A percentile compares a stretch with the other conserved stretches of the same genome.
phyloP scores from a whole-genome alignment of 1,284 basidiomycete species.

The Trametes polyzona region DNA sequence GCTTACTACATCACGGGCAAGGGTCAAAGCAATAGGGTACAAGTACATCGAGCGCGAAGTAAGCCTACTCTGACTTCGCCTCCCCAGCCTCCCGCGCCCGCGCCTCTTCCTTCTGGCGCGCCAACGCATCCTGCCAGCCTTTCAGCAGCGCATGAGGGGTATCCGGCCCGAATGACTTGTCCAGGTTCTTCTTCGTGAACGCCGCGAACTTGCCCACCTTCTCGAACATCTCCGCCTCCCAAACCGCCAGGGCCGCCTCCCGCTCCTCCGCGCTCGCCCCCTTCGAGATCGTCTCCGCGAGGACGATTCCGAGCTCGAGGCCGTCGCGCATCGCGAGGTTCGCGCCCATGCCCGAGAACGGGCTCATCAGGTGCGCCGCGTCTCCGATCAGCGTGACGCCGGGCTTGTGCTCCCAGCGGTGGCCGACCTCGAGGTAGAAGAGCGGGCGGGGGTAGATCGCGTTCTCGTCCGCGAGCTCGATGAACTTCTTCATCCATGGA shows the following conservation, averaged over 20 bases:
- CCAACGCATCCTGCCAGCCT: conserved; percentile 7
- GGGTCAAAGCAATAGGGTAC: too few species aligned
- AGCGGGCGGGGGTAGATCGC: conserved; percentile 15
- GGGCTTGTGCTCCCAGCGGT: conserved; percentile 12
- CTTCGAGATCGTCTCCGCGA: not conserved
- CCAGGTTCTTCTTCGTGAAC: not conserved
- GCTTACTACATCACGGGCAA: too few species aligned
- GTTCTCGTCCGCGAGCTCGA: conserved; percentile 11
- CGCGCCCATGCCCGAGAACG: conserved; percentile 48
- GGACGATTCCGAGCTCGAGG: conserved; percentile 30
- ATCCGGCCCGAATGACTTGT: not conserved
- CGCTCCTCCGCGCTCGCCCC: not conserved
- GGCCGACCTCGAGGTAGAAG: conserved; percentile 10
- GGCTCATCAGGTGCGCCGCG: conserved; percentile 53
- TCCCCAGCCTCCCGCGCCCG: not conserved
- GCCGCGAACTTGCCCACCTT: not conserved
- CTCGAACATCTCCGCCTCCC: conserved; percentile 11
- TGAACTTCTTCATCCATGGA: conserved; percentile 16
- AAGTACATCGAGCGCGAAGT: too few species aligned
- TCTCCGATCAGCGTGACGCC: conserved; percentile 42
- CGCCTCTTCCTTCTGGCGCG: not conserved
- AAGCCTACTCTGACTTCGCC: not conserved
- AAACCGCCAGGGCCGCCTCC: conserved; percentile 2
- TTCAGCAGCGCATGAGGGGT: not conserved
- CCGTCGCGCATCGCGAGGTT: conserved; percentile 41